Base-by-base conservation (phyloP, 2,329 filamentous ascomycete genomes). In the Lachnellula occidentalis region DNA sequence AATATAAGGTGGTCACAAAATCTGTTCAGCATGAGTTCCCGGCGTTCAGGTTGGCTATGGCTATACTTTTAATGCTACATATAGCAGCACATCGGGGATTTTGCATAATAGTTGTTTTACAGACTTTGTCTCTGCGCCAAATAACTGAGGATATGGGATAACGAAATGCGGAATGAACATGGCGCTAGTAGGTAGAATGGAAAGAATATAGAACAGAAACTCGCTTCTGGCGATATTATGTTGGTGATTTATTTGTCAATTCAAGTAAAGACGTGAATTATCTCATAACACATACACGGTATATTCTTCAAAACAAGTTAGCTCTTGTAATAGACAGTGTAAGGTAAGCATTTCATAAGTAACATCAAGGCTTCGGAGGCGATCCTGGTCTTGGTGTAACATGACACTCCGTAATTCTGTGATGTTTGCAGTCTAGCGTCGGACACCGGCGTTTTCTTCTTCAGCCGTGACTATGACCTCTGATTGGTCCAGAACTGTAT, bases 31-130 rank as follows among this genome's bases (percentile, higher is more conserved):
- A 63, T 61, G 53, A 51, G 57, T 51, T 56, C 46, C 54, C 47
- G 64, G 64, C 63, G 64, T 66, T 64, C 22, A 51, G 59, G 60
- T 53, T 50, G 57, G 43, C 41, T 52, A n/a, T 45, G 21, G 51
- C 51, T 55, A 42, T 55, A 36, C 48, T 46, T 47, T 14, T 15
- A 12, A 12, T 53, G 43, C 15, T 43, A 19, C 5, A 43, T 11
- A 43, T 19, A 43, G 19, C 41, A 43, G 19, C 41, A 19, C 41
- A 21, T 43, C 41, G 6, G 7, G 17, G 5, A 5, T 21, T 43
- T 21, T 12, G 19, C 11, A 22, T 19, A 21, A 21, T 21, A 14
- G n/a, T 50, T 50, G 36, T 17, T 39, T 7, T 9, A 39, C 36
- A 31, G 27, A 31, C 27, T 11, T 15, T 31, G 27, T 31, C 27